Conservation (phyloP, 495 filamentous ascomycete species). For the Xylaria castorea region DNA sequence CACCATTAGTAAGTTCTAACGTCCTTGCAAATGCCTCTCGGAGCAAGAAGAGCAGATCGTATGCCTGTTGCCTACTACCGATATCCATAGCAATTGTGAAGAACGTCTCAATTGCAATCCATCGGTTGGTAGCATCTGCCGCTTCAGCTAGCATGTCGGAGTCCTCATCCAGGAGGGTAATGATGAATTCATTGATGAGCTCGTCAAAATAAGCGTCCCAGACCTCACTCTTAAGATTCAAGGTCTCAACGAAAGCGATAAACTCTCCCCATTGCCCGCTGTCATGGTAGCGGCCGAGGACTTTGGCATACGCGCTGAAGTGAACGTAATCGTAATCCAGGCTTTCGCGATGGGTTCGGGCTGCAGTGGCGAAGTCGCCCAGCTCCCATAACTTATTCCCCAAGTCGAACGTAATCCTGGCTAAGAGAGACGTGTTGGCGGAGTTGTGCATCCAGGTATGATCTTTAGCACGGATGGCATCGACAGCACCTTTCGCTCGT, state of each 20-base stretch:
- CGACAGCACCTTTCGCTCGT: conserved; percentile 34
- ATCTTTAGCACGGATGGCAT: conserved; percentile 31
- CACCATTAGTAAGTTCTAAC: conserved; percentile 25
- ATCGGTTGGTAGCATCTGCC: conserved; percentile 35
- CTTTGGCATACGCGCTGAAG: conserved; percentile 34
- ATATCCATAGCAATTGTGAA: conserved; percentile 42
- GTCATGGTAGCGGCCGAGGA: conserved; percentile 40
- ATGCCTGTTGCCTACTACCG: conserved; percentile 35
- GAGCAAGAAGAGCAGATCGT: conserved; percentile 42
- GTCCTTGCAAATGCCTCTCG: conserved; percentile 42
- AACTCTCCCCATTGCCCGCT: conserved; percentile 40
- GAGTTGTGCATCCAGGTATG: conserved; percentile 33
- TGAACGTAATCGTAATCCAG: conserved; percentile 40
- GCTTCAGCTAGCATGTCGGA: conserved; percentile 34
- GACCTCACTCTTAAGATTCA: conserved; percentile 33
- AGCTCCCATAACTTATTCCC: conserved; percentile 46
- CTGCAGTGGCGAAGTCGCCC: conserved; percentile 39
- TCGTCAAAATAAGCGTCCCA: conserved; percentile 41
- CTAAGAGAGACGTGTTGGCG: conserved; percentile 34
- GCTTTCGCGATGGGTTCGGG: conserved; percentile 37
- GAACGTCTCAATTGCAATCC: conserved; percentile 40
- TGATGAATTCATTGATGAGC: conserved; percentile 37
- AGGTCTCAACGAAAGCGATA: conserved; percentile 39
- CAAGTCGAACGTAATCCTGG: conserved; percentile 43
- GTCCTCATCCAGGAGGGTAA: conserved; percentile 22